Conservation (phyloP, 345 rosid species). For the Ricinus communis region DNA sequence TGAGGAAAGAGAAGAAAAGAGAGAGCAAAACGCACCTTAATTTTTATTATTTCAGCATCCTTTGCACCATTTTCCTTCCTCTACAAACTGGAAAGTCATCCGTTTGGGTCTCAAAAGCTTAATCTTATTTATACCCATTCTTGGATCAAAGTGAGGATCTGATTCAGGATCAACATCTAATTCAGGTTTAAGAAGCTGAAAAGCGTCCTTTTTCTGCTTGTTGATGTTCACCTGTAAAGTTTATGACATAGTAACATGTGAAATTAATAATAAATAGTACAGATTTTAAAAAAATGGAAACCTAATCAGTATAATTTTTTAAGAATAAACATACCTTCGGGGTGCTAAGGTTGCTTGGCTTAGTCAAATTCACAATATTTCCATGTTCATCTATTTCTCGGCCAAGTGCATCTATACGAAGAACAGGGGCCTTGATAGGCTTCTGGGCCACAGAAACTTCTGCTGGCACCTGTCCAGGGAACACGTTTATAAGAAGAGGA, state of each 20-base stretch:
- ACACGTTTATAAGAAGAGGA: constrained; percentile 65
- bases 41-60: constrained; percentile 80
- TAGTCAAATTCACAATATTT: constrained; percentile 69
- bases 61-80: constrained; percentile 97
- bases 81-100: constrained; percentile 89
- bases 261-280: background rate
- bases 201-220: constrained; percentile 94
- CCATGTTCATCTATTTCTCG: constrained; percentile 98
- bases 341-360: constrained; percentile 95
- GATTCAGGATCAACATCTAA: constrained; percentile 76
- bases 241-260: background rate
- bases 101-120: constrained; percentile 91
- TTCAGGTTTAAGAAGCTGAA: constrained; percentile 94
- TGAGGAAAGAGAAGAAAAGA: background rate
- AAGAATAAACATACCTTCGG: constrained; percentile 58
- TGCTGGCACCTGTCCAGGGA: constrained; percentile 63
- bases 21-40: constrained; percentile 49
- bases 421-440: constrained; percentile 84
- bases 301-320: background rate
- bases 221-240: constrained; percentile 86
- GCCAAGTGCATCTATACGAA: constrained; percentile 89
- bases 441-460: constrained; percentile 64
- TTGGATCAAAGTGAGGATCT: constrained; percentile 74
- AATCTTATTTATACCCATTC: constrained; percentile 79
- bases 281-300: constrained; percentile 10